Evolutionary conservation across 768 basidiomycete species (phyloP), one percentile per base, ranked within the genome.

Genomic region (Leccinum olivaceopallidum): DNA sequence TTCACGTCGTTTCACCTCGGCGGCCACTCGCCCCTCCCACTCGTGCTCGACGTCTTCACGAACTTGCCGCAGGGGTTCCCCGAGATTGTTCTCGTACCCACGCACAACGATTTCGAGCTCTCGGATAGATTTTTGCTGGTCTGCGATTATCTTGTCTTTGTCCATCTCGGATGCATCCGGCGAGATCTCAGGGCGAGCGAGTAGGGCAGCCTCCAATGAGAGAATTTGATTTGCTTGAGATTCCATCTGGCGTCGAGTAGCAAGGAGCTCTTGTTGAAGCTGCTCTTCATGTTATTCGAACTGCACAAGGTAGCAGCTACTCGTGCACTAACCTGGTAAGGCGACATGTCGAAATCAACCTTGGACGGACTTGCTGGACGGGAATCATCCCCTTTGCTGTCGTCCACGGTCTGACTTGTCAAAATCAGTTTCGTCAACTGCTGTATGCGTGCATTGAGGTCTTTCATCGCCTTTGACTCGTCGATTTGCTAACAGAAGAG

Each of bases 241-340:
- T 48, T 94, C 89, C 37, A 96, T 74, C 63, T 94, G 85, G 20
- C 86, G 82, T 28, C 90, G 83, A 1, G 92, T 86, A 0, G 86
- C 80, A 18, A 95, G 85, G 18, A 96, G 83, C 62, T 95, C 92
- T 79, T 95, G 91, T 77, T 95, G 93, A 1, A 96, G 80, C 87
- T 94, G 48, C 18, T 22, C 4, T 10, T 4, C 26, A 53, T 44
- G 53, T 51, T 6, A 44, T 55, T 18, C 18, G 53, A 32, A 52
- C 39, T 9, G 22, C 22, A 32, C 26, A 3, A 24, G 4, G 39
- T 34, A 49, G 18, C 50, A 3, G 14, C n/a, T 14, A 37, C 5
- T 13, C 9, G 26, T 20, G 2, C 12, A 65, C 72, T 32, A 51
- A 90, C 89, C 78, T 94, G 88, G 63, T 93, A 93, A 3, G 92